Percentiles rank a stretch among this genome's conserved stretches.
phyloP scores from a whole-genome alignment of 108 stramenopile genomes.

The Cyclotella baltica region DNA sequence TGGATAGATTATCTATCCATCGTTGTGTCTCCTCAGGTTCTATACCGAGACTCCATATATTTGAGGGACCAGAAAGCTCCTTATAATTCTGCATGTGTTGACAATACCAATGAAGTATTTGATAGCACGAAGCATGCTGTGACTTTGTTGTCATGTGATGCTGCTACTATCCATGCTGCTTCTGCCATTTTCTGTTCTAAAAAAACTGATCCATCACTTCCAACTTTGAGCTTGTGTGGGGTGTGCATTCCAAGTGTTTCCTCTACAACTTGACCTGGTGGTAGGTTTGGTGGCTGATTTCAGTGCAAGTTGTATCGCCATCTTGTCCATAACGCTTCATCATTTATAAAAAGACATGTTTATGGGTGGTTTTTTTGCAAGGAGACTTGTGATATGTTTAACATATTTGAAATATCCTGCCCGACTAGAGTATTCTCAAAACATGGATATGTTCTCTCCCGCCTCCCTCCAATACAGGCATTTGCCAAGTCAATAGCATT shows the following conservation, averaged over 20 bases:
- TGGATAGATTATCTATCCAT: constrained; percentile 17
- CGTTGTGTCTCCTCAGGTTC: background rate
- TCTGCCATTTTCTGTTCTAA: background rate
- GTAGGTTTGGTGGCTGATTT: background rate
- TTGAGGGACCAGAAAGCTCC: background rate
- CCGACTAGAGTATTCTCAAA: background rate
- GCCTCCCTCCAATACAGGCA: background rate
- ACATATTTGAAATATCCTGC: background rate
- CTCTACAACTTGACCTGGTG: background rate
- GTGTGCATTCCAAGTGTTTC: background rate
- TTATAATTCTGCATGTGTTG: background rate
- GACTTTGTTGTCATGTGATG: background rate
- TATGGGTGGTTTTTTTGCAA: background rate
- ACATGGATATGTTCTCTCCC: background rate
- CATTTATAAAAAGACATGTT: background rate
- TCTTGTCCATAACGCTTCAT: background rate
- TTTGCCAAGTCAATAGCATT: background rate
- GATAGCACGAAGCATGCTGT: constrained; percentile 7
- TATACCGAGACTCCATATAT: constrained; percentile 6
- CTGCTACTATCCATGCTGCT: constrained; percentile 24
- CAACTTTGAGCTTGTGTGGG: background rate
- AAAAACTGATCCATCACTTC: constrained; percentile 14
- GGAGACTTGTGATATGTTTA: background rate
- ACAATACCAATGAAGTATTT: background rate
- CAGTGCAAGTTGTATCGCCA: background rate